Percentiles rank a stretch among this genome's conserved stretches.
Conservation (phyloP, 2,329 filamentous ascomycete species). For the Beauveria australis region DNA sequence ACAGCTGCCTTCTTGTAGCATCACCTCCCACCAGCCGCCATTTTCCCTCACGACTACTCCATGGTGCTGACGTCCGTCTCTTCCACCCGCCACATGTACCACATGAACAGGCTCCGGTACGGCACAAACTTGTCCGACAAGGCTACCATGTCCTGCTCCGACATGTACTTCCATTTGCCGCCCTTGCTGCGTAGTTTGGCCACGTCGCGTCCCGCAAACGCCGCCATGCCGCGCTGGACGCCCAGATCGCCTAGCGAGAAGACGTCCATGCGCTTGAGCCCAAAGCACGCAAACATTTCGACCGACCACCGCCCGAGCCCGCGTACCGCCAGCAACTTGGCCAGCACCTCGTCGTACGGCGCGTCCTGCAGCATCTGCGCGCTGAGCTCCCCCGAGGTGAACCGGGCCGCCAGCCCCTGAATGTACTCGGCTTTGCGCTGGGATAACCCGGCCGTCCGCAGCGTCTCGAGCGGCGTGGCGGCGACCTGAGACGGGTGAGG, state of each 20-base stretch:
- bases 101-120: conserved; percentile 92
- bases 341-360: conserved; percentile 77
- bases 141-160: conserved; percentile 83
- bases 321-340: conserved; percentile 74
- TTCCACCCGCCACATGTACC: conserved; percentile 92
- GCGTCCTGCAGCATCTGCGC: conserved; percentile 69
- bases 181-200: conserved; percentile 70
- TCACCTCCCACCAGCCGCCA: no score
- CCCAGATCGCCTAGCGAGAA: conserved; percentile 89
- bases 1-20: no score
- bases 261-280: conserved; percentile 88
- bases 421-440: conserved; percentile 96
- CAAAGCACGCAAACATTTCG: conserved; percentile 97
- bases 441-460: conserved; percentile 81
- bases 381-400: conserved; percentile 64
- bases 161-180: conserved; percentile 98
- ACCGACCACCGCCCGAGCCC: conserved; percentile 87
- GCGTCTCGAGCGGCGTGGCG: conserved; percentile 49
- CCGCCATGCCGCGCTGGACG: conserved; percentile 90
- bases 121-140: conserved; percentile 72
- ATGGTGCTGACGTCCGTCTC: conserved; percentile 64
- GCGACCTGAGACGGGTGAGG: conserved; percentile 70
- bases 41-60: conserved; percentile 24
- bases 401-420: conserved; percentile 75
- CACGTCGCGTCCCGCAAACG: conserved; percentile 75